phyloP scores from a whole-genome alignment of 495 filamentous ascomycete genomes.

The Tricharina praecox region DNA sequence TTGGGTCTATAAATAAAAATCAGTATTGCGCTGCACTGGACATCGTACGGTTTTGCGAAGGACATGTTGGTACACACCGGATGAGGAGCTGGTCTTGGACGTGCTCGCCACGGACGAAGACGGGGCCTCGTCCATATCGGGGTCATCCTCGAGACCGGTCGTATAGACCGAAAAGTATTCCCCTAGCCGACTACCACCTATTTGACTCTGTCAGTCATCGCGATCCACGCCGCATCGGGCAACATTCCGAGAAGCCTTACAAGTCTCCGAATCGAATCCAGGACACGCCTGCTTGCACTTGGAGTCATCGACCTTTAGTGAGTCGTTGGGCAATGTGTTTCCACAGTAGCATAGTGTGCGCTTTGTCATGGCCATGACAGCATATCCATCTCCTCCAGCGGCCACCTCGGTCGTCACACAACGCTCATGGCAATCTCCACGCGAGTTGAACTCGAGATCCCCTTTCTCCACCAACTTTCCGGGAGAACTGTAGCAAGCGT shows the following conservation, averaged over 20 bases:
- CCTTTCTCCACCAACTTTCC: conserved; percentile 13
- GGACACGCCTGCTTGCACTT: conserved; percentile 41
- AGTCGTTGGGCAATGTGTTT: conserved; percentile 35
- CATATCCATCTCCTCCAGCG: conserved; percentile 12
- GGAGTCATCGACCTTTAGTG: conserved; percentile 31
- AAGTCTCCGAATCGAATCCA: conserved; percentile 37
- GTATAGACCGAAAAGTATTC: conserved; percentile 25
- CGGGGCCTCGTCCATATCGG: conserved; percentile 16
- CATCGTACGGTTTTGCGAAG: too few relatives aligned
- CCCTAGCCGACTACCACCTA: conserved; percentile 22
- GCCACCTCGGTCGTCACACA: too few relatives aligned
- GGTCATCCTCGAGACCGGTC: conserved; percentile 21
- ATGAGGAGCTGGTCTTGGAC: conserved; percentile 7
- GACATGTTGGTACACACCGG: too few relatives aligned
- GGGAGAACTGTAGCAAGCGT: conserved; percentile 19
- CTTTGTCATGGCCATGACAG: conserved; percentile 29
- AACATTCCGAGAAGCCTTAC: conserved; percentile 32
- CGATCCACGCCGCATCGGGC: conserved; percentile 7
- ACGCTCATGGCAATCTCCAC: too few relatives aligned
- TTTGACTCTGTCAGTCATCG: conserved; percentile 10
- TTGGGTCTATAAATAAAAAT: neutral
- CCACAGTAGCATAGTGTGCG: conserved; percentile 46
- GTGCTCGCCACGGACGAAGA: conserved; percentile 12
- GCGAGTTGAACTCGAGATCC: too few relatives aligned
- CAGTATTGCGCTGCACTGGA: too few relatives aligned